Conservation (phyloP, 176 grass and related monocot genomes). For the Dactylis glomerata region DNA sequence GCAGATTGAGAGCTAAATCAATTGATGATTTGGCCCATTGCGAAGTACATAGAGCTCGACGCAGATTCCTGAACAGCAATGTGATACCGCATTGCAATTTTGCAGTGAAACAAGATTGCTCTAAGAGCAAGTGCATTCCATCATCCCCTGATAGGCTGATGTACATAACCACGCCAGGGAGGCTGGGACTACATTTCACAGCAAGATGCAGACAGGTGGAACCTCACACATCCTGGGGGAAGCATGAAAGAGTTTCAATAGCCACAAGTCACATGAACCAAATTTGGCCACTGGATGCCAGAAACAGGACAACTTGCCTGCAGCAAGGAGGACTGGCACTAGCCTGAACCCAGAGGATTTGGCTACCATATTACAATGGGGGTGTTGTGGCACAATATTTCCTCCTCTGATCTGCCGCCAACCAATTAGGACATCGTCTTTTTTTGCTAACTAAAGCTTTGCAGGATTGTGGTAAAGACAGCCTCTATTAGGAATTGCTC, state of each 20-base stretch:
- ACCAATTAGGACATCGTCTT: neutral
- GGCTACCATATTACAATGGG: neutral
- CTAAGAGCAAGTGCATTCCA: neutral
- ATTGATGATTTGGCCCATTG: neutral
- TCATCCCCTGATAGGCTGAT: neutral
- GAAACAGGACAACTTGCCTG: slow-evolving; percentile 11
- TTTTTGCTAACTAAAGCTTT: neutral
- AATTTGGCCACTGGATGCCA: neutral
- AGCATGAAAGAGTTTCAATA: neutral
- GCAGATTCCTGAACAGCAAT: neutral
- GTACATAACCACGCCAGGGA: neutral
- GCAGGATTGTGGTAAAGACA: neutral
- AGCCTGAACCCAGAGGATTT: neutral
- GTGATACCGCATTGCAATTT: neutral
- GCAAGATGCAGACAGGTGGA: neutral
- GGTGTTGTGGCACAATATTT: neutral
- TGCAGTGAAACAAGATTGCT: slow-evolving; percentile 4
- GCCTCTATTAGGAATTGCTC: neutral
- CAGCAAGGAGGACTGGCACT: neutral
- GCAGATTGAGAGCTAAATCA: neutral
- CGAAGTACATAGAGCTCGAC: neutral
- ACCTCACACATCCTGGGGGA: neutral
- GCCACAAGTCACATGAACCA: neutral
- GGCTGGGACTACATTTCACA: neutral
- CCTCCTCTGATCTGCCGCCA: neutral